Percentiles rank a stretch among this genome's conserved stretches.
These are phyloP conservation scores for Coemansia nantahalensis DNA, from an alignment of 192 early-diverging fungal species.

Conservation along the genomic window DNA sequence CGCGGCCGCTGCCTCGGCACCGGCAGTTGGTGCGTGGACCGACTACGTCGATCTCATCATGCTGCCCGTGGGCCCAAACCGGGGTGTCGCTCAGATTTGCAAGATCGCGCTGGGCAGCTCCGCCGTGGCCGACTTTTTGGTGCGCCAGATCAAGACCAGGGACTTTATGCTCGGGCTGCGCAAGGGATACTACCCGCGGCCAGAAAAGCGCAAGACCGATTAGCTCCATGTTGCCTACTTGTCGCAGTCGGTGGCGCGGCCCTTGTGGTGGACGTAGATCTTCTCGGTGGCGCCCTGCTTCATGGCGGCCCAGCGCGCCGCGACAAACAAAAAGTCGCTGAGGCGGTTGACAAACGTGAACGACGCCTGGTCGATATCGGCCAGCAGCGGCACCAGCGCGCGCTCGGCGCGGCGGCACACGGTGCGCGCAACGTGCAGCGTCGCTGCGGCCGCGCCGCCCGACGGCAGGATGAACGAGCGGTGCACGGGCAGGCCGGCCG, in stretches of 20 bases:
- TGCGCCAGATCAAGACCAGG: conserved; percentile 32
- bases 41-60: conserved; percentile 39
- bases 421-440: conserved; percentile 79
- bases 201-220: conserved; percentile 10
- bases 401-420: no score
- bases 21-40: conserved; percentile 25
- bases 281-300: conserved; percentile 66
- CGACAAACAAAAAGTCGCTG: conserved; percentile 90
- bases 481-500: conserved; percentile 68
- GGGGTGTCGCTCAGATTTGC: conserved; percentile 33
- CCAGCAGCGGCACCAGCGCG: conserved; percentile 68
- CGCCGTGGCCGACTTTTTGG: conserved; percentile 19
- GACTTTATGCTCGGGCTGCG: conserved; percentile 48
- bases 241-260: conserved; percentile 42
- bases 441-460: conserved; percentile 77
- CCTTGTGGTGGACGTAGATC: conserved; percentile 61
- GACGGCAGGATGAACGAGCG: conserved; percentile 90
- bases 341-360: conserved; percentile 54
- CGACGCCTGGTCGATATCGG: conserved; percentile 31
- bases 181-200: conserved; percentile 21
- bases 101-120: conserved; percentile 33
- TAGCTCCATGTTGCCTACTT: conserved; percentile 5
- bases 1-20: conserved; percentile 10
- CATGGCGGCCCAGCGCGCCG: conserved; percentile 78
- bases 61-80: conserved; percentile 40